A percentile compares a stretch with the other conserved stretches of the same genome.
phyloP scores from a whole-genome alignment of 495 filamentous ascomycete species.

The Talaromyces ruber region DNA sequence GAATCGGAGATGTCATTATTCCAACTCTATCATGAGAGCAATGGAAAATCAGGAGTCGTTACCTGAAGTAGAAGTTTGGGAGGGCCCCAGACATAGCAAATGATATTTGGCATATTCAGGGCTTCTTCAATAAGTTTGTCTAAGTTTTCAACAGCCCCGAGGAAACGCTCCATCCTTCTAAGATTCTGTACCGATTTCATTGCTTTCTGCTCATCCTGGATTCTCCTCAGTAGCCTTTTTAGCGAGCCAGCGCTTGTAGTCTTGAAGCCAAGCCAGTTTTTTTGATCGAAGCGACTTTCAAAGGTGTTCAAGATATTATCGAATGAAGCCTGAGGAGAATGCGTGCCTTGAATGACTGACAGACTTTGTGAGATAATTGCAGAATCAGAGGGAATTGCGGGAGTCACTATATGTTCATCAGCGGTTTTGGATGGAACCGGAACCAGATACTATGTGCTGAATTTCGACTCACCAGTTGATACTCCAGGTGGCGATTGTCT shows the following conservation, averaged over 20 bases:
- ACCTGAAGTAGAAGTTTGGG: conserved; percentile 15
- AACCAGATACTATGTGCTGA: neutral
- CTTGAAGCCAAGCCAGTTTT: conserved; percentile 19
- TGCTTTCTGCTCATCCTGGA: conserved; percentile 7
- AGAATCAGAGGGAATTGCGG: neutral
- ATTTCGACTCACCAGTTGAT: neutral
- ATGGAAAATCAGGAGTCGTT: neutral
- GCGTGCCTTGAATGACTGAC: neutral
- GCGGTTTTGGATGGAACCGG: neutral
- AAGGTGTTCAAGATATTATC: conserved; percentile 15
- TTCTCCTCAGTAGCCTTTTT: conserved; percentile 21
- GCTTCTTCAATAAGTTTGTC: conserved; percentile 23
- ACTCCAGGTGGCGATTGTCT: neutral
- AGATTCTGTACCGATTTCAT: conserved; percentile 12
- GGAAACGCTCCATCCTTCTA: conserved; percentile 19
- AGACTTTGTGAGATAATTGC: neutral
- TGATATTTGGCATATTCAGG: conserved; percentile 16
- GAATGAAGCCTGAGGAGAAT: neutral
- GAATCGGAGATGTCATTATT: neutral
- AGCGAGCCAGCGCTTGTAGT: conserved; percentile 16
- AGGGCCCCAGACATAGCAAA: conserved; percentile 21
- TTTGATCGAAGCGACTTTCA: conserved; percentile 13
- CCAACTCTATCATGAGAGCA: neutral
- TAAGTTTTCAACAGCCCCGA: conserved; percentile 19
- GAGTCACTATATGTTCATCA: neutral